Percentiles rank a stretch among this genome's conserved stretches.
phyloP scores from a whole-genome alignment of 2,329 filamentous ascomycete genomes.

The Aspergillus novoparasiticus region DNA sequence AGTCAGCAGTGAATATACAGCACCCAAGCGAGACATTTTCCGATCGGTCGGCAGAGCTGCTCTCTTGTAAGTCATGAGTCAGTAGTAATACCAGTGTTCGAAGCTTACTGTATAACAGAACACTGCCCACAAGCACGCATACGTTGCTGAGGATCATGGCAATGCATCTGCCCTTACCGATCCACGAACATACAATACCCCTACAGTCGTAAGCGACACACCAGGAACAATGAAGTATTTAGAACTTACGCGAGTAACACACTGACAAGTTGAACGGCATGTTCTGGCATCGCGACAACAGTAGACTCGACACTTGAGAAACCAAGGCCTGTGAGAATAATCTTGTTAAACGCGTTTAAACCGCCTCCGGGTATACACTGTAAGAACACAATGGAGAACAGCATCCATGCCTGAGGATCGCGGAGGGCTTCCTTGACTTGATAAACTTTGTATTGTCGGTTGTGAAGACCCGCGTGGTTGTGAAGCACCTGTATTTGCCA shows the following conservation, averaged over 20 bases:
- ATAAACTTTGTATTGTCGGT: neutral
- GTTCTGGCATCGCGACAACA: neutral
- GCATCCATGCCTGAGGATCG: neutral
- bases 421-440: neutral
- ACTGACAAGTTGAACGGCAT: conserved; percentile 3
- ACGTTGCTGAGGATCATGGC: conserved; percentile 3
- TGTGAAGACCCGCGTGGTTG: neutral
- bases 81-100: neutral
- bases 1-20: neutral
- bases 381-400: neutral
- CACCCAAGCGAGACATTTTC: neutral
- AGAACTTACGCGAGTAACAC: neutral
- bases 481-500: neutral
- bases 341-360: neutral
- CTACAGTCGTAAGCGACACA: neutral
- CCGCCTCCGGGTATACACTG: conserved; percentile 2
- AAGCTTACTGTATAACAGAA: neutral
- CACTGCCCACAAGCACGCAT: neutral
- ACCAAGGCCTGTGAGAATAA: conserved; percentile 1
- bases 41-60: neutral
- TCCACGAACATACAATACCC: neutral
- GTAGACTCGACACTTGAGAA: neutral
- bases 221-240: no score
- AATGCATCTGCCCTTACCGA: neutral
- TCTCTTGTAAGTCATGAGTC: neutral